These are phyloP conservation scores for Chaetomiaceae sp. DNA, from an alignment of 2,329 filamentous ascomycete species.

Conservation along the genomic window DNA sequence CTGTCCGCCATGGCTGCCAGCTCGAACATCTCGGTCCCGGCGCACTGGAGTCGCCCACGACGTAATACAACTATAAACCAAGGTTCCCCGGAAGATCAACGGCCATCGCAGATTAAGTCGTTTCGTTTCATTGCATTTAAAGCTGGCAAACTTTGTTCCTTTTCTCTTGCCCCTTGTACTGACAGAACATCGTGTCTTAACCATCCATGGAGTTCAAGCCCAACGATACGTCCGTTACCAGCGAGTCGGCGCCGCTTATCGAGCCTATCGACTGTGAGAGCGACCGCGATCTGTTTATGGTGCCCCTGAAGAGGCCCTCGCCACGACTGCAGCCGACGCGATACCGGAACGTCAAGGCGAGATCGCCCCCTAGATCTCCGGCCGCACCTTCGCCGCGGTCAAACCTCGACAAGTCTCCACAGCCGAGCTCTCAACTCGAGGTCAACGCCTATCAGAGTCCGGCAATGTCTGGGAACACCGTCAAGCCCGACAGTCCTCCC, in stretches of 20 bases:
- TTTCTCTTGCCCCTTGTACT: too few species aligned
- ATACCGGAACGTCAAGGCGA: slow-evolving; percentile 15
- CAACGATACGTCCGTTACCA: slow-evolving; percentile 17
- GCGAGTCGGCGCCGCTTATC: slow-evolving; percentile 22
- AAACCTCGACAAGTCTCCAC: background rate
- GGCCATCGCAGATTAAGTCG: background rate
- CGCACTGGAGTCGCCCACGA: background rate
- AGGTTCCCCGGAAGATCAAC: background rate
- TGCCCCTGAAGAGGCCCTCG: slow-evolving; percentile 20
- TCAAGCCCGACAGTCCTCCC: slow-evolving; percentile 14
- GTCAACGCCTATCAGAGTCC: slow-evolving; percentile 8
- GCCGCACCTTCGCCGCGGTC: background rate
- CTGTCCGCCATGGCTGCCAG: slow-evolving; percentile 4
- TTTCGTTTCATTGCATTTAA: too few species aligned
- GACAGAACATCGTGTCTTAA: too few species aligned
- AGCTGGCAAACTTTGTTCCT: too few species aligned
- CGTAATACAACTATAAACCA: slow-evolving; percentile 6
- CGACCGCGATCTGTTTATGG: slow-evolving; percentile 20
- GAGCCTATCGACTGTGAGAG: slow-evolving; percentile 16
- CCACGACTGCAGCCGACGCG: slow-evolving; percentile 6
- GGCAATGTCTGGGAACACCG: slow-evolving; percentile 2
- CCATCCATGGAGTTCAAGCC: slow-evolving; percentile 18
- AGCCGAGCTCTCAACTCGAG: background rate
- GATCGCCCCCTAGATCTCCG: slow-evolving; percentile 7
- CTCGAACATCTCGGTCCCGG: background rate